These are phyloP conservation scores for Bombardia bombarda DNA, from an alignment of 495 filamentous ascomycete species.

Conservation along the genomic window DNA sequence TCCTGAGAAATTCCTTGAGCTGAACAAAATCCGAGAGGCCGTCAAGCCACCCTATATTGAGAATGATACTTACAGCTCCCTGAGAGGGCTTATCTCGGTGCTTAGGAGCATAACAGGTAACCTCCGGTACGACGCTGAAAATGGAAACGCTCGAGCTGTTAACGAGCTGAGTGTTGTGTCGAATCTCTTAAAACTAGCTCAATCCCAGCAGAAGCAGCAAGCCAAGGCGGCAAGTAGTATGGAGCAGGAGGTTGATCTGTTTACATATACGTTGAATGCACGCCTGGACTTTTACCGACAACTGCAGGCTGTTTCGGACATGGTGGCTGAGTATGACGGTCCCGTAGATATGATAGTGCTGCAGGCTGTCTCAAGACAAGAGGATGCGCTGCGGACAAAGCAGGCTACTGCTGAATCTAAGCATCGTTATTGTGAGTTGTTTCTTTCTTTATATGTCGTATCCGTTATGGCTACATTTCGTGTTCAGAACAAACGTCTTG, in stretches of 20 bases:
- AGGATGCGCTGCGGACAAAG: conserved; percentile 42
- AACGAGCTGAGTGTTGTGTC: conserved; percentile 56
- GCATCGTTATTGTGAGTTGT: conserved; percentile 55
- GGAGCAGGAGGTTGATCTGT: conserved; percentile 67
- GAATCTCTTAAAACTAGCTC: conserved; percentile 44
- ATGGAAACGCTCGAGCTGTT: conserved; percentile 53
- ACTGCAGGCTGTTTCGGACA: conserved; percentile 81
- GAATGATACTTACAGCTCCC: conserved; percentile 41
- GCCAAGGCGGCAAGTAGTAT: conserved; percentile 51
- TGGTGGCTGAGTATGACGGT: conserved; percentile 62
- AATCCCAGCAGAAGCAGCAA: conserved; percentile 56
- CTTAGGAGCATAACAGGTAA: conserved; percentile 54
- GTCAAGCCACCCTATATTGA: conserved; percentile 48
- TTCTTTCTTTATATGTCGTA: too few relatives aligned
- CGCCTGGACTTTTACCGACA: conserved; percentile 84
- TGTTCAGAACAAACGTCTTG: too few relatives aligned
- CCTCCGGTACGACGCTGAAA: conserved; percentile 53
- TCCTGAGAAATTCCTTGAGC: conserved; percentile 56
- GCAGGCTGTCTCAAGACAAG: conserved; percentile 21
- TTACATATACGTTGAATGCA: conserved; percentile 69
- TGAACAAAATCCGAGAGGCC: conserved; percentile 48
- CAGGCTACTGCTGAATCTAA: conserved; percentile 58
- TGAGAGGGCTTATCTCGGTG: conserved; percentile 61
- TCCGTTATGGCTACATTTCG: too few relatives aligned
- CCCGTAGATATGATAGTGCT: conserved; percentile 22